phyloP scores from a whole-genome alignment of 2,329 filamentous ascomycete species.

The Beauveria australis region DNA sequence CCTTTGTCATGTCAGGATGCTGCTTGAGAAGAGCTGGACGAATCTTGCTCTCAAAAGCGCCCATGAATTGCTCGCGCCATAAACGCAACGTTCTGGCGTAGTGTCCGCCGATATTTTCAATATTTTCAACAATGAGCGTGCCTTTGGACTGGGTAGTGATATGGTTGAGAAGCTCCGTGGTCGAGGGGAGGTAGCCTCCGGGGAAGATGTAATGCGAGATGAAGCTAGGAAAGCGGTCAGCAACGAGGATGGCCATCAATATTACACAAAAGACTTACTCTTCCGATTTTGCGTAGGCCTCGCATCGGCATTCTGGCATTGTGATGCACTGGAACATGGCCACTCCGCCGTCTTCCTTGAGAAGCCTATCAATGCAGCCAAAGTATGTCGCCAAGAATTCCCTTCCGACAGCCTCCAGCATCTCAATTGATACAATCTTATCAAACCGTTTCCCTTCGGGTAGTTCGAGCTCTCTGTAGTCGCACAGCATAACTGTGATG shows the following conservation, averaged over 20 bases:
- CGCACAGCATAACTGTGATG: constrained; percentile 58
- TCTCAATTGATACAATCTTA: constrained; percentile 68
- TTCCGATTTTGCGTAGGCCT: constrained; percentile 56
- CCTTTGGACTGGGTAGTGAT: constrained; percentile 54
- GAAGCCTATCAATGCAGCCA: constrained; percentile 49
- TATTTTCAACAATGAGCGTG: constrained; percentile 54
- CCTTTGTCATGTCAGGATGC: constrained; percentile 50
- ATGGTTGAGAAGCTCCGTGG: constrained; percentile 47
- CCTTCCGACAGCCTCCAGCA: constrained; percentile 66
- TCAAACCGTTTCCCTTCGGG: constrained; percentile 42
- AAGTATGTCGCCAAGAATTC: constrained; percentile 64
- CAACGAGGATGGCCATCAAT: neutral
- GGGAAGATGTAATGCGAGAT: constrained; percentile 74
- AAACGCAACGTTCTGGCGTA: constrained; percentile 61
- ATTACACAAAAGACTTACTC: constrained; percentile 35
- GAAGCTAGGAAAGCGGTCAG: constrained; percentile 36
- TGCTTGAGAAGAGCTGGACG: constrained; percentile 49
- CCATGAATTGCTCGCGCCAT: constrained; percentile 60
- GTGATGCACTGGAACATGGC: constrained; percentile 71
- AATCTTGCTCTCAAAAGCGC: constrained; percentile 53
- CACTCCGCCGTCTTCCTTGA: constrained; percentile 59
- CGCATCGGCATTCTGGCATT: constrained; percentile 62
- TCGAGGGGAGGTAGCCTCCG: constrained; percentile 60
- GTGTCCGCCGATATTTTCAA: constrained; percentile 68
- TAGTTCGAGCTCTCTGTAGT: constrained; percentile 54